A percentile compares a stretch with the other conserved stretches of the same genome.
phyloP scores from a whole-genome alignment of 2,329 filamentous ascomycete genomes.

The Graphiopsis chlorocephala region DNA sequence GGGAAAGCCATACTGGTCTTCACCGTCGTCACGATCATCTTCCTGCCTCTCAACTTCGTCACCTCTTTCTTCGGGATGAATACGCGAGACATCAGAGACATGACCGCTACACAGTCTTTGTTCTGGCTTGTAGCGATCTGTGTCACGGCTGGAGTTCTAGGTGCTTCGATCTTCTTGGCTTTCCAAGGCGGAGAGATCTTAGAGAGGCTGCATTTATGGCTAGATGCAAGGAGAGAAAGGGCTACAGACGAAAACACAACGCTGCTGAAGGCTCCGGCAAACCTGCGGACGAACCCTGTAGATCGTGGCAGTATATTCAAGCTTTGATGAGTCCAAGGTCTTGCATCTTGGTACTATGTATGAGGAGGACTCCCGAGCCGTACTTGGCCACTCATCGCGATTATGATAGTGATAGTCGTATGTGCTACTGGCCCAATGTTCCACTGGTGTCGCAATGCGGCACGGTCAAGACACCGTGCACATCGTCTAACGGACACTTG shows the following conservation, averaged over 20 bases:
- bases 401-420: background rate
- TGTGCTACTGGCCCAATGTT: too few relatives aligned
- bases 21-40: conserved; percentile 45
- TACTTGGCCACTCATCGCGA: background rate
- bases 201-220: conserved; percentile 38
- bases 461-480: background rate
- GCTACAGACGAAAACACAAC: conserved; percentile 7
- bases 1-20: conserved; percentile 46
- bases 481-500: background rate
- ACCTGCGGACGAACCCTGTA: background rate
- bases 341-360: background rate
- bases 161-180: conserved; percentile 39
- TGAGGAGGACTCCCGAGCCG: background rate
- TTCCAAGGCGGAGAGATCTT: conserved; percentile 41
- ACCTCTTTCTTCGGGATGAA: conserved; percentile 47
- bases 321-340: background rate
- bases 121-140: conserved; percentile 43
- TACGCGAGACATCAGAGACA: conserved; percentile 40
- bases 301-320: conserved; percentile 1
- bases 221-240: conserved; percentile 27
- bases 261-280: background rate
- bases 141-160: conserved; percentile 40
- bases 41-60: conserved; percentile 45
- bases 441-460: background rate
- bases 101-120: conserved; percentile 37